Evolutionary conservation across 495 filamentous ascomycete genomes (phyloP).

Genomic region (Aspergillus carlsbadensis): DNA sequence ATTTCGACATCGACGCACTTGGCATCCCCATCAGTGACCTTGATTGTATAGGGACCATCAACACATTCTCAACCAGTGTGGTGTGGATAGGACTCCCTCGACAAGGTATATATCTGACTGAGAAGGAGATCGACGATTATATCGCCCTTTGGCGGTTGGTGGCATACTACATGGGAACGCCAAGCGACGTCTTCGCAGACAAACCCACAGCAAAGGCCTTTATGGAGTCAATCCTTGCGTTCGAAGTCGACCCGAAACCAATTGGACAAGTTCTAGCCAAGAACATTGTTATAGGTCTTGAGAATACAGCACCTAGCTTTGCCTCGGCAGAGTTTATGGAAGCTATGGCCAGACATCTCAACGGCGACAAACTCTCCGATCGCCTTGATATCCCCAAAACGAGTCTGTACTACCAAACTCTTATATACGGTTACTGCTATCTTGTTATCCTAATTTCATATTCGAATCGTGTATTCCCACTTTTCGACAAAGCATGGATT

Average conservation of each 20-base stretch:
- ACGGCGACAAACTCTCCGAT: slow-evolving; percentile 61
- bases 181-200: slow-evolving; percentile 55
- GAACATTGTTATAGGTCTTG: slow-evolving; percentile 69
- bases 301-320: slow-evolving; percentile 61
- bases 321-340: slow-evolving; percentile 61
- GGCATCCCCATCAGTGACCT: slow-evolving; percentile 76
- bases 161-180: slow-evolving; percentile 68
- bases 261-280: slow-evolving; percentile 63
- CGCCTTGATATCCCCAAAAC: slow-evolving; percentile 58
- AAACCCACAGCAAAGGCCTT: slow-evolving; percentile 53
- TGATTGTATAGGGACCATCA: slow-evolving; percentile 69
- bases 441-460: slow-evolving; percentile 60
- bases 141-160: slow-evolving; percentile 76
- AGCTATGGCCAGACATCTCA: slow-evolving; percentile 67
- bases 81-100: slow-evolving; percentile 69
- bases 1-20: slow-evolving; percentile 58
- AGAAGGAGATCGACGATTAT: slow-evolving; percentile 67
- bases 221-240: slow-evolving; percentile 63
- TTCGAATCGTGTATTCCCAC: slow-evolving; percentile 51
- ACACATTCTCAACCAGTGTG: slow-evolving; percentile 63
- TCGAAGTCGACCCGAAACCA: slow-evolving; percentile 62
- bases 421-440: slow-evolving; percentile 67
- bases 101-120: slow-evolving; percentile 64
- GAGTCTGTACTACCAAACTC: slow-evolving; percentile 52
- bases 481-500: slow-evolving; percentile 59